Percentiles rank a stretch among this genome's conserved stretches.
Conservation (phyloP, 1,284 basidiomycete species). For the Cutaneotrichosporon arboriforme region DNA sequence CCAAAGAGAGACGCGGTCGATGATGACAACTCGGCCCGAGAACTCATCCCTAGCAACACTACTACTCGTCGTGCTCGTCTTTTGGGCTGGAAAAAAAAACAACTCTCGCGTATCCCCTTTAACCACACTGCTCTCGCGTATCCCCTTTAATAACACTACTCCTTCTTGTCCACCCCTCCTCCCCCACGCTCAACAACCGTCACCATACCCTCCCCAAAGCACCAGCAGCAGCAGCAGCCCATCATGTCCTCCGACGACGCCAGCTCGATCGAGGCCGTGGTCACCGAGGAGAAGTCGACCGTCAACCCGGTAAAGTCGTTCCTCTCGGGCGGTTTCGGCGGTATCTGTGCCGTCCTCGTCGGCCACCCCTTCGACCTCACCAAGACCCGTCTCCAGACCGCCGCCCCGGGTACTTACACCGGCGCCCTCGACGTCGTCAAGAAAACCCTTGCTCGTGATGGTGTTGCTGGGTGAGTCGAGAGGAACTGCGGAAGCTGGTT, state of each 20-base stretch:
- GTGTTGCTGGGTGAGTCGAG: slow-evolving; percentile 67
- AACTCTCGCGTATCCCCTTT: too few species aligned
- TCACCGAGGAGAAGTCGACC: slow-evolving; percentile 27
- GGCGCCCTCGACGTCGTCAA: slow-evolving; percentile 91
- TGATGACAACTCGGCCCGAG: too few species aligned
- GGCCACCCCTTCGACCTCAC: slow-evolving; percentile 98
- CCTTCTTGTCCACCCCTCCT: neutral
- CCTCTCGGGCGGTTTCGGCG: slow-evolving; percentile 86
- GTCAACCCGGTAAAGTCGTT: slow-evolving; percentile 64
- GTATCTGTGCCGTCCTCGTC: slow-evolving; percentile 52
- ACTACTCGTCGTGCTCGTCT: neutral
- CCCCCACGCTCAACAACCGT: too few species aligned
- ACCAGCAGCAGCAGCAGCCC: neutral
- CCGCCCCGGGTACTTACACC: slow-evolving; percentile 79
- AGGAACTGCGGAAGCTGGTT: too few species aligned
- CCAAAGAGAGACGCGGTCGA: too few species aligned
- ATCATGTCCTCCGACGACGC: slow-evolving; percentile 33
- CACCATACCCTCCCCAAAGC: too few species aligned
- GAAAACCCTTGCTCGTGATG: slow-evolving; percentile 84
- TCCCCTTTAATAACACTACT: neutral
- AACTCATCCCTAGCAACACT: too few species aligned
- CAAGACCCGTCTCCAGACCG: slow-evolving; percentile 94
- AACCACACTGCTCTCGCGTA: neutral
- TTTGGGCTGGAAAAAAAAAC: neutral
- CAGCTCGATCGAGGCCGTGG: slow-evolving; percentile 28